Evolutionary conservation across 108 stramenopile genomes (phyloP), one percentile per base, ranked within the genome.

Genomic region (Stephanodiscus minutulus): DNA sequence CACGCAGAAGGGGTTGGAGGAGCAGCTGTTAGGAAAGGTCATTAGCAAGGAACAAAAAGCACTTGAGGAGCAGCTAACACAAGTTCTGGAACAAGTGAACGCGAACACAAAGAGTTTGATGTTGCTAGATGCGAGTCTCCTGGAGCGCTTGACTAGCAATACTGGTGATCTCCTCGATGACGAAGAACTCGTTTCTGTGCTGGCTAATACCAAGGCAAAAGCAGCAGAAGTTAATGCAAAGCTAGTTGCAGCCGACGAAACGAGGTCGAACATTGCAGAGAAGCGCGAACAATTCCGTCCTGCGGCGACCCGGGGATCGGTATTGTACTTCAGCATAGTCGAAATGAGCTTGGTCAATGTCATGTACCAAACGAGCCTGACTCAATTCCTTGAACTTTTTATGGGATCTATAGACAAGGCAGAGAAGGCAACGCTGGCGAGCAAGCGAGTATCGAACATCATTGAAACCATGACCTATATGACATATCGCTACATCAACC

Each of bases 301-400:
- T 22, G 94, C 93, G 5, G 96, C 96, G 27, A 93, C 91, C 13
- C 66, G 96, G 17, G 96, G 96, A 31, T 85, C 90, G 25, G 93
- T 96, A 1, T 81, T 96, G 11, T 96, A 96, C 86, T 96, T 96
- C 57, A 79, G 88, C 50, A 94, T 96, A 53, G 96, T 96, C 15
- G 96, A 96, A 66, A 88, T 94, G 85, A 89, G 88, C 52, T 56
- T 81, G 35, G 87, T 95, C 17, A 96, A 96, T 76, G 82, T 81
- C 53, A 96, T 96, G 96, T 96, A 96, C 76, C 96, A 96, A 78
- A 95, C 96, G 9, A 91, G 90, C 35, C 82, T 95, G 29, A 84
- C 73, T 49, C 96, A 96, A 82, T 96, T 96, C 70, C 65, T 94
- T 15, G 86, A 76, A 27, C 84, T 96, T 17, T 96, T 96, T 71